phyloP scores from a whole-genome alignment of 805 yeast genomes.

The Yamadazyma sp. region DNA sequence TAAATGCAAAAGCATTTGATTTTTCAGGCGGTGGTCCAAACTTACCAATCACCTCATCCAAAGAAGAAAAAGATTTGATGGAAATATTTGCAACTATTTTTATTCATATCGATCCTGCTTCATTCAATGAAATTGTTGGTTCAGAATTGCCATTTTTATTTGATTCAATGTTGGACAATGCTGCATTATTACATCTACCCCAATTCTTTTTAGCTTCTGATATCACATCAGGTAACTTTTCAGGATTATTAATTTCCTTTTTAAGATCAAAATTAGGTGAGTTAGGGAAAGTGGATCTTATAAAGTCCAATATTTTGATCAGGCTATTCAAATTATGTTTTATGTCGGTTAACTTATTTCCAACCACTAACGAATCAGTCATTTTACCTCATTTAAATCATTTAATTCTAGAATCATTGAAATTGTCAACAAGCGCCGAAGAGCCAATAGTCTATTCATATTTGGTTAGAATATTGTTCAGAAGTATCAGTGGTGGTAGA shows the following conservation, averaged over 20 bases:
- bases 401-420: slow-evolving; percentile 75
- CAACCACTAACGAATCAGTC: slow-evolving; percentile 81
- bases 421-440: slow-evolving; percentile 76
- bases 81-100: slow-evolving; percentile 92
- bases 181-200: slow-evolving; percentile 85
- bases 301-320: slow-evolving; percentile 75
- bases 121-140: slow-evolving; percentile 88
- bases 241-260: slow-evolving; percentile 77
- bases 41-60: slow-evolving; percentile 80
- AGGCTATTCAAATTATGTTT: slow-evolving; percentile 88
- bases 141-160: slow-evolving; percentile 76
- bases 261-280: slow-evolving; percentile 69
- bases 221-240: slow-evolving; percentile 88
- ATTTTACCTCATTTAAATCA: slow-evolving; percentile 84
- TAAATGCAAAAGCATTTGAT: slow-evolving; percentile 34
- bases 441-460: slow-evolving; percentile 91
- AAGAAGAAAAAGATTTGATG: slow-evolving; percentile 93
- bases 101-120: slow-evolving; percentile 90
- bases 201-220: slow-evolving; percentile 94
- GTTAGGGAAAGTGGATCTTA: slow-evolving; percentile 75
- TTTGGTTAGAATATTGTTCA: slow-evolving; percentile 80
- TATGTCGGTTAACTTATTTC: slow-evolving; percentile 93
- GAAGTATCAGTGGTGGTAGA: slow-evolving; percentile 96
- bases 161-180: slow-evolving; percentile 74
- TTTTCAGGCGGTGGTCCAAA: slow-evolving; percentile 78